phyloP scores from a whole-genome alignment of 1,284 basidiomycete genomes.

The Veloporphyrellus conicus region DNA sequence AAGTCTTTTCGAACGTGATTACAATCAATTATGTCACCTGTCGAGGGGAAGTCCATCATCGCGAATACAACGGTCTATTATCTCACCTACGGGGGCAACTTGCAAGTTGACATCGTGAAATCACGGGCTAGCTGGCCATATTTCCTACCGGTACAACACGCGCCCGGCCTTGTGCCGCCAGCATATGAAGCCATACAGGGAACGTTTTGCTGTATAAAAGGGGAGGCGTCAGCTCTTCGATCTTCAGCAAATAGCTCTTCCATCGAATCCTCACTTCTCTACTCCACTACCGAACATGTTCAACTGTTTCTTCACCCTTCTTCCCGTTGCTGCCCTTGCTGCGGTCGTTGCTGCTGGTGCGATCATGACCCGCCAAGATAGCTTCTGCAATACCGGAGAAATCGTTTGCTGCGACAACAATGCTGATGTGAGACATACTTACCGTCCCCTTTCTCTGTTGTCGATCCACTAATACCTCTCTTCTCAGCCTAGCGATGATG shows the following conservation, averaged over 20 bases:
- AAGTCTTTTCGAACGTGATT: too few species aligned
- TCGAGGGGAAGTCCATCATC: too few species aligned
- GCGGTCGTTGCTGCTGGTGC: not conserved
- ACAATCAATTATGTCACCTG: too few species aligned
- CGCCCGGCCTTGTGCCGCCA: too few species aligned
- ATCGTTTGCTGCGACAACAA: not conserved
- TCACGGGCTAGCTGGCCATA: too few species aligned
- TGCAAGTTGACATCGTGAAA: too few species aligned
- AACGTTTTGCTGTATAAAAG: slow-evolving; percentile 1
- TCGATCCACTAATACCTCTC: not conserved
- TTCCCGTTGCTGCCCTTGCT: slow-evolving; percentile 2
- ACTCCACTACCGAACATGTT: slow-evolving; percentile 1
- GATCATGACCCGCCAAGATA: not conserved
- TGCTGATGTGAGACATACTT: not conserved
- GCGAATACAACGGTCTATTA: too few species aligned
- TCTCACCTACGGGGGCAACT: too few species aligned
- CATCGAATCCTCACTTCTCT: not conserved
- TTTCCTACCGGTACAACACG: too few species aligned
- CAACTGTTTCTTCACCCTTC: not conserved
- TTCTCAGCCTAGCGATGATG: not conserved
- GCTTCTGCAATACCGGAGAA: not conserved
- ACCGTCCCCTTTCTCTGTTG: too few species aligned
- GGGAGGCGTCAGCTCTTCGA: not conserved
- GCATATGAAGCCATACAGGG: not conserved
- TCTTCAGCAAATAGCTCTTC: not conserved